Conservation (phyloP, 2,329 filamentous ascomycete genomes). For the Rutstroemia sp. region DNA sequence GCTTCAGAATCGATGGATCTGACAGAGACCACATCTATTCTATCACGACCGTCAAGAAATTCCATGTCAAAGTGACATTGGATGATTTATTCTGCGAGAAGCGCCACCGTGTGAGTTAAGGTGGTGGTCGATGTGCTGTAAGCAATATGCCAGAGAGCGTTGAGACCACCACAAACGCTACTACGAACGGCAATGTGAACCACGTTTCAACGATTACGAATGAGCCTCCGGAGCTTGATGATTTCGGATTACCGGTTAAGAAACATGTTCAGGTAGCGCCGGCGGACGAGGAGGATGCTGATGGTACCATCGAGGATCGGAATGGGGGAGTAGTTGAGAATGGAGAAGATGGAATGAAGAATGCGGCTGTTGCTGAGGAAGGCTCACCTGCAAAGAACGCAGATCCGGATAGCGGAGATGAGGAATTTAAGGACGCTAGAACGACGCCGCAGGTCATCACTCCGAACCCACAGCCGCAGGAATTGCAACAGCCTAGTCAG, state of each 20-base stretch:
- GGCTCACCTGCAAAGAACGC: neutral
- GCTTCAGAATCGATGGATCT: constrained; percentile 7
- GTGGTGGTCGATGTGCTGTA: constrained; percentile 10
- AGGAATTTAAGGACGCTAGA: constrained; percentile 34
- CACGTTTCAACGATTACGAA: constrained; percentile 6
- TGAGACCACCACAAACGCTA: constrained; percentile 18
- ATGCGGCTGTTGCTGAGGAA: neutral
- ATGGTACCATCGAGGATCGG: neutral
- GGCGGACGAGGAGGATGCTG: constrained; percentile 4
- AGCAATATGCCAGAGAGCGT: constrained; percentile 27
- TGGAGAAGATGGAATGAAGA: constrained; percentile 1
- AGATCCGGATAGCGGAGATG: constrained; percentile 33
- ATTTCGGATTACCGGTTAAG: constrained; percentile 62
- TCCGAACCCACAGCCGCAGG: constrained; percentile 16
- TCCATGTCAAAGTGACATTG: constrained; percentile 5
- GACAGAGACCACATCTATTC: neutral
- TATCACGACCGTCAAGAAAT: neutral
- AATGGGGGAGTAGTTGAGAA: neutral
- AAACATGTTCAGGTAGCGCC: constrained; percentile 30
- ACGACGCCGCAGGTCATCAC: constrained; percentile 25
- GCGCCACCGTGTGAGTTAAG: constrained; percentile 8
- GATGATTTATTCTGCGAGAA: constrained; percentile 7
- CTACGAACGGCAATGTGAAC: constrained; percentile 16
- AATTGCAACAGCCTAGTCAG: constrained; percentile 1
- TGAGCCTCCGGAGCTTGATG: constrained; percentile 46